Base-by-base conservation (phyloP, 2,329 filamentous ascomycete species). In the Alternaria ventricosa region DNA sequence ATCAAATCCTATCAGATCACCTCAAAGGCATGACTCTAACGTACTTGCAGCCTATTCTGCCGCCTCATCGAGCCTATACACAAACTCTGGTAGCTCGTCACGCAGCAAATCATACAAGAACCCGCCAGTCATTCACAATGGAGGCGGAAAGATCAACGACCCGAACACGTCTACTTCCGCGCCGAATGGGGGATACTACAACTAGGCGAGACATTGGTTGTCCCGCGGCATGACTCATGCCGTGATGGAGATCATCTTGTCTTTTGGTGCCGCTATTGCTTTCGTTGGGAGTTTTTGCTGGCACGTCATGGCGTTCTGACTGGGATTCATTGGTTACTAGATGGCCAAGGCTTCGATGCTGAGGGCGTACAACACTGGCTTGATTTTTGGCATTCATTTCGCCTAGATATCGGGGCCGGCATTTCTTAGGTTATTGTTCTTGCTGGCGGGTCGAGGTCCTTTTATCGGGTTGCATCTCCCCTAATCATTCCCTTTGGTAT, bases 161-260 rank as follows among this genome's bases (percentile, higher is more conserved):
- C 70, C 75, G 3, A 75, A 75, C 43, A 74, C 72, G 6, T 75
- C 70, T 61, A 72, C 71, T 4, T 72, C 68, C 30, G 74, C 73
- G 18, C 69, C 68, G 1, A 74, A 77, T 55, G 69, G 71, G 3
- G 72, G 75, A 0, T 78, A 78, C 62, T 75, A 78, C 58, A 68
- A 73, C 5, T 78, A 66, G 55, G 27, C 22, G n/a, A 51, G 18
- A 9, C 4, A 11, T 5, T 23, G 10, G 28, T 4, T 8, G 5
- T 50, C n/a, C 12, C 15, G 10, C 4, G 41, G 36, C 7, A 2
- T 45, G 56, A 55, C 18, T 63, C 33, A 33, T 33, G 41, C 10
- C 11, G 4, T 25, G n/a, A 13, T 10, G n/a, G 23, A 12, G 23
- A 25, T n/a, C 6, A 20, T 6, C 5, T 13, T 28, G 36, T 41